Percentiles rank a stretch among this genome's conserved stretches.
Conservation (phyloP, 225 moss, liverwort and hornwort species). For the Pleurozium schreberi region DNA sequence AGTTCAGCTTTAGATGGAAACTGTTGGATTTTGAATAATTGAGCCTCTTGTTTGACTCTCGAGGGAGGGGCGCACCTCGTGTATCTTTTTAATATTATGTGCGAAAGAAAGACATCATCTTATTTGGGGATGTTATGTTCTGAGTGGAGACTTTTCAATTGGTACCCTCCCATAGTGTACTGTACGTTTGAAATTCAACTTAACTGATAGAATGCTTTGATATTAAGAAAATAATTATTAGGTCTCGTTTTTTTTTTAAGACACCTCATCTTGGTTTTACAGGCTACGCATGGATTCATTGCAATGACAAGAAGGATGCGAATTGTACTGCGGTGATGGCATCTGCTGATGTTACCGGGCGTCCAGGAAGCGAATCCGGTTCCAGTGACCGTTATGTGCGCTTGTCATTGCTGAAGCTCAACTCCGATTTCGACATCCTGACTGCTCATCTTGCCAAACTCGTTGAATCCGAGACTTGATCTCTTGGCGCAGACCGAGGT, state of each 20-base stretch:
- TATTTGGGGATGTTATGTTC: not conserved
- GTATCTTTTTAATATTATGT: no score
- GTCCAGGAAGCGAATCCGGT: conserved; percentile 22
- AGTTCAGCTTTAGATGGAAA: not conserved
- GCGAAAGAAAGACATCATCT: not conserved
- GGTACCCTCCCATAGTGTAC: no score
- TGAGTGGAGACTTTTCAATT: not conserved
- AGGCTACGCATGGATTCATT: conserved; percentile 61
- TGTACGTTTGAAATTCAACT: no score
- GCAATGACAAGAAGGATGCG: conserved; percentile 36
- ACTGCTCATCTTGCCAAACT: conserved; percentile 28
- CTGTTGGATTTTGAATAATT: not conserved
- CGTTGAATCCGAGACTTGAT: not conserved
- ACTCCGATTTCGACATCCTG: conserved; percentile 30
- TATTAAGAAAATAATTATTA: no score
- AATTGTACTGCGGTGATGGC: conserved; percentile 26
- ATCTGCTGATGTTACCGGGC: conserved; percentile 12
- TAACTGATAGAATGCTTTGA: not conserved
- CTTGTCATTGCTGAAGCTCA: conserved; percentile 37
- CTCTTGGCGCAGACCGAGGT: not conserved
- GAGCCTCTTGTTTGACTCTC: not conserved
- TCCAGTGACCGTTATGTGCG: conserved; percentile 21
- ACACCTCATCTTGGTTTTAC: not conserved
- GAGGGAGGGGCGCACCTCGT: not conserved
- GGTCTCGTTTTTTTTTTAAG: not conserved